phyloP scores from a whole-genome alignment of 345 rosid genomes.

The Citrus glauca region DNA sequence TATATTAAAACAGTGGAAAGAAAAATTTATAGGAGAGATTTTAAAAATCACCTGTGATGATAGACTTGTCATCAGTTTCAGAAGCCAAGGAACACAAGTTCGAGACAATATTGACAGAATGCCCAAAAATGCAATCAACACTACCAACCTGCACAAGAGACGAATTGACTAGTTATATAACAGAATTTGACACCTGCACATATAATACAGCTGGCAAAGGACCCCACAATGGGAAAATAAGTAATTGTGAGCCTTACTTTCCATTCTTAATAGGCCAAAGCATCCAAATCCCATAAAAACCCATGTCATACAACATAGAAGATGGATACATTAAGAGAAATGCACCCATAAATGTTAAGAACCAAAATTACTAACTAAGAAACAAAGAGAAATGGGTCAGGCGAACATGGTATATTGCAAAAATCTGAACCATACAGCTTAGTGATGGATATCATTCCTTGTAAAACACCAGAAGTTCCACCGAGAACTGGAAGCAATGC shows the following conservation, averaged over 20 bases:
- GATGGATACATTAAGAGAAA: not conserved
- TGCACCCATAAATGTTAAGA: not conserved
- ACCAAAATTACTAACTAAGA: not conserved
- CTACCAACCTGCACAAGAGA: conserved; percentile 46
- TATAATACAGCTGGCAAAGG: not conserved
- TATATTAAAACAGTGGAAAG: not conserved
- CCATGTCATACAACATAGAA: not conserved
- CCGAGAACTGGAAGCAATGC: conserved; percentile 90
- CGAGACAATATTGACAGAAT: conserved; percentile 62
- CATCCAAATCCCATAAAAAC: not conserved
- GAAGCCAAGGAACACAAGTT: conserved; percentile 78
- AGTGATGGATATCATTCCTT: conserved; percentile 76
- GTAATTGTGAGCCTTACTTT: not conserved
- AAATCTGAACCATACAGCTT: conserved; percentile 56
- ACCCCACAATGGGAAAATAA: not conserved
- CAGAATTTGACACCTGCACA: not conserved
- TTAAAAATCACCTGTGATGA: conserved; percentile 56
- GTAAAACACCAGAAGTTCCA: conserved; percentile 75
- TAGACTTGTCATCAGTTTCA: conserved; percentile 82
- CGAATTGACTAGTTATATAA: not conserved
- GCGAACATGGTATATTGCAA: not conserved
- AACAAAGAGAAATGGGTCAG: not conserved
- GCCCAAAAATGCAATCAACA: conserved; percentile 69
- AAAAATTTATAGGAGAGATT: not conserved
- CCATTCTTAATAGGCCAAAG: not conserved